Evolutionary conservation across 1,284 basidiomycete genomes (phyloP), one percentile per base, ranked within the genome.

Genomic region (Porodaedalea pini): DNA sequence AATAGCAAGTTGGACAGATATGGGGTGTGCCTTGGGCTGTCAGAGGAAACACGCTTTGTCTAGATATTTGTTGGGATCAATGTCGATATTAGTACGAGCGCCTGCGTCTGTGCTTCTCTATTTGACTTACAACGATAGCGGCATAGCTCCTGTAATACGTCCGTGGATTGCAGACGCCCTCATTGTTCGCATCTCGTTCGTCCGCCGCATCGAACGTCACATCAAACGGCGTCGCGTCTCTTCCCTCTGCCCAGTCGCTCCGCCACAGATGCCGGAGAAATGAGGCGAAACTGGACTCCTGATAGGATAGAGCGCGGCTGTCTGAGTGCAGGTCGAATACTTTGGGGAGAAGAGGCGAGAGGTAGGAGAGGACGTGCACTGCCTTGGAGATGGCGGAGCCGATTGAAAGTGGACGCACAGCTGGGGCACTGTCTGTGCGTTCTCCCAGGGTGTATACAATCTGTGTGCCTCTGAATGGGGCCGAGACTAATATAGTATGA

Each of bases 391-490:
- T 54, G 0, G 74, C 11, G 32, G 70, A 67, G 4, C 78, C 78
- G 4, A 74, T 23, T 4, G 78, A 79, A 56, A 77, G 65, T 2
- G 69, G 68, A 7, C 73, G 71, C 15, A 80, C 75, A 11, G 66
- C 55, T 3, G 78, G 78, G 1, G 77, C 75, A 21, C 70, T 67
- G 51, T 73, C 71, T n/a, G 64, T 60, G 29, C 73, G 67, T 62
- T 78, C 76, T 17, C 79, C 78, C 6, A 80, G 68, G 29, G 68
- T 62, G 60, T 80, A 81, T 1, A 79, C 77, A 4, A 75, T 57
- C 60, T 78, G 78, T 0, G 77, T 79, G 4, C 79, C 79, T 45
- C 78, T 68, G 61, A 80, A 79, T 0, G 78, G 78, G 0, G 77
- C 59, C 13, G 76, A 78, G 3, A 81, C 77, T 78, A 61, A 4